phyloP scores from a whole-genome alignment of 2,329 filamentous ascomycete species.

The Thielaviopsis musarum region DNA sequence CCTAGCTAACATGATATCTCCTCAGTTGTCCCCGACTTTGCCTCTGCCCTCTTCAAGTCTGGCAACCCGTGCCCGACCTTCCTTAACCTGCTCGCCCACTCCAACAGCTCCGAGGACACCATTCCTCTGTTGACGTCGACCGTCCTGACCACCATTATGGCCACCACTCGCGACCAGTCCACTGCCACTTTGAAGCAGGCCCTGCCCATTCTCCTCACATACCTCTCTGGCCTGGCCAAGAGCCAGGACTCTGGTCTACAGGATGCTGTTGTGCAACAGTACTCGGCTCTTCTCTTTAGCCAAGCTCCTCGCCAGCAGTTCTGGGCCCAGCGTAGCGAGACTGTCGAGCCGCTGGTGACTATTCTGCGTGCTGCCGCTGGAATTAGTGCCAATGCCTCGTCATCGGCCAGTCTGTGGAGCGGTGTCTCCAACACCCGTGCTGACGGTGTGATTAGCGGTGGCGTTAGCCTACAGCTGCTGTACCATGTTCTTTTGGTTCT shows the following conservation, averaged over 20 bases:
- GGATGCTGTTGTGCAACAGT: conserved; percentile 87
- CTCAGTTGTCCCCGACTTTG: conserved; percentile 62
- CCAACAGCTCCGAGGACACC: conserved; percentile 56
- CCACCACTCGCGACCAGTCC: conserved; percentile 44
- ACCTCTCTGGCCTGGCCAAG: conserved; percentile 69
- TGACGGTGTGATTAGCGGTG: conserved; percentile 51
- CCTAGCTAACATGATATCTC: background rate
- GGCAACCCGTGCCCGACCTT: conserved; percentile 68
- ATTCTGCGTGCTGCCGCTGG: conserved; percentile 67
- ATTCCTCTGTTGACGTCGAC: conserved; percentile 82
- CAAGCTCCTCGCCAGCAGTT: conserved; percentile 62
- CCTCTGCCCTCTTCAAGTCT: conserved; percentile 58
- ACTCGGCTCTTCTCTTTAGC: conserved; percentile 68
- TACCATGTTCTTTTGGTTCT: conserved; percentile 88
- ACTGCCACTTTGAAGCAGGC: conserved; percentile 55
- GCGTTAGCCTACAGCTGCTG: conserved; percentile 78
- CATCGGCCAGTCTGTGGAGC: conserved; percentile 45
- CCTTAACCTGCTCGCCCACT: conserved; percentile 65
- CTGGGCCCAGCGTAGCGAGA: conserved; percentile 82
- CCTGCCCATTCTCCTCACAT: conserved; percentile 67
- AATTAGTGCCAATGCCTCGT: conserved; percentile 47
- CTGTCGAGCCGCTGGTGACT: conserved; percentile 61
- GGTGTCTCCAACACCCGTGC: conserved; percentile 35
- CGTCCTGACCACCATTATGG: conserved; percentile 67
- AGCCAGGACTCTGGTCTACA: conserved; percentile 78